Evolutionary conservation across 2,329 filamentous ascomycete species (phyloP).

Genomic region (Ustulina deusta): DNA sequence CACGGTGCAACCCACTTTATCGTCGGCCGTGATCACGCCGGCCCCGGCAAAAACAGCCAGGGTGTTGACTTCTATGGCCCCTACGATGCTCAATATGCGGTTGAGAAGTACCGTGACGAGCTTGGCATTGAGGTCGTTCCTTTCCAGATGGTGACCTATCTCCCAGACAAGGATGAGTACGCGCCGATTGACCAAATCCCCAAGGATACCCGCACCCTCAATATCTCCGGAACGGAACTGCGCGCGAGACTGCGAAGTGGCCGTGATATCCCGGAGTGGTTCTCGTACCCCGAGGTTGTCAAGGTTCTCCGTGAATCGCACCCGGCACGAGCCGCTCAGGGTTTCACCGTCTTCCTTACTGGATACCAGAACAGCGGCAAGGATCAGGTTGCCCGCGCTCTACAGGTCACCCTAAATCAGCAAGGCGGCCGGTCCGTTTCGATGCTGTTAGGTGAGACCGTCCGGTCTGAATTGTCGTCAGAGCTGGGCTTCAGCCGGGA

Average conservation of each 20-base stretch:
- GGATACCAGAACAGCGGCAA: constrained; percentile 98
- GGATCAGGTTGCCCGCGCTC: constrained; percentile 92
- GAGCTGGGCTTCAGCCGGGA: constrained; percentile 95
- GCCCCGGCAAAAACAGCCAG: constrained; percentile 97
- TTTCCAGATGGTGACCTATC: constrained; percentile 99
- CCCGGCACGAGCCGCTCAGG: constrained; percentile 89
- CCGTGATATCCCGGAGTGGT: constrained; percentile 97
- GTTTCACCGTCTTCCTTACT: constrained; percentile 98
- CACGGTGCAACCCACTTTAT: constrained; percentile 99
- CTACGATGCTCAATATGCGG: constrained; percentile 95
- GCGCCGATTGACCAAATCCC: constrained; percentile 90
- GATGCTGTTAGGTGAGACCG: constrained; percentile 93
- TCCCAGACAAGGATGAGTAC: constrained; percentile 97
- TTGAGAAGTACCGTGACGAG: constrained; percentile 96
- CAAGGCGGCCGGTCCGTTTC: constrained; percentile 95
- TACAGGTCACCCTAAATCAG: constrained; percentile 98
- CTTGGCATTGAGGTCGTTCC: constrained; percentile 98
- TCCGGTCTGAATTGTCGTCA: constrained; percentile 90
- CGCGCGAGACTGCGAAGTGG: constrained; percentile 90
- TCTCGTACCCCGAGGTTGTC: constrained; percentile 99
- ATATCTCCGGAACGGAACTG: constrained; percentile 91
- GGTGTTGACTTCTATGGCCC: constrained; percentile 98
- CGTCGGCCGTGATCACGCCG: constrained; percentile 97
- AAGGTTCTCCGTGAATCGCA: constrained; percentile 96
- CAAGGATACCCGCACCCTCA: constrained; percentile 83